These are phyloP conservation scores for Apostasia shenzhenica DNA, from an alignment of 106 monocot species.

Conservation along the genomic window DNA sequence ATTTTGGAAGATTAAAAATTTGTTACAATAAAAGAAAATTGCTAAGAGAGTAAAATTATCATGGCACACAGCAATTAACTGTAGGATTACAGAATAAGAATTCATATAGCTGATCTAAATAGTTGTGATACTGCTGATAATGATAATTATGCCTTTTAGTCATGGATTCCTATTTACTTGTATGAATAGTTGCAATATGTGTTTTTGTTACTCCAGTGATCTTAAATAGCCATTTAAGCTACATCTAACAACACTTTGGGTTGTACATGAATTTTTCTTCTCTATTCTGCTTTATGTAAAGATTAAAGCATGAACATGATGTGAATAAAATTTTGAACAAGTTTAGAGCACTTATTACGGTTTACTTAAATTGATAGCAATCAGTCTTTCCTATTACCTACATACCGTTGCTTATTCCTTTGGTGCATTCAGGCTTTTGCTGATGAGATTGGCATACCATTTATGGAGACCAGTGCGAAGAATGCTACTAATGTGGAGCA, in stretches of 20 bases:
- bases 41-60: too few relatives aligned
- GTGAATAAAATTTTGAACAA: not conserved
- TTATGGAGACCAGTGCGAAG: conserved; percentile 42
- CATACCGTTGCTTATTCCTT: not conserved
- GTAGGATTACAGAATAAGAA: too few relatives aligned
- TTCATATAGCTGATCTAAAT: too few relatives aligned
- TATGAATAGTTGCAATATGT: too few relatives aligned
- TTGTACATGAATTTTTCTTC: not conserved
- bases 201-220: too few relatives aligned
- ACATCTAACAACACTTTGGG: not conserved
- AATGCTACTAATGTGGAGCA: conserved; percentile 36
- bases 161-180: too few relatives aligned
- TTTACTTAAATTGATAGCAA: not conserved
- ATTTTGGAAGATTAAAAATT: too few relatives aligned
- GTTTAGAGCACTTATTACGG: not conserved
- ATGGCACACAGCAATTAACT: too few relatives aligned
- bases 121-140: too few relatives aligned
- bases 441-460: conserved; percentile 40
- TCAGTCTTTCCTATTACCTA: not conserved
- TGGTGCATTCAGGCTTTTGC: conserved; percentile 22
- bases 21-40: too few relatives aligned
- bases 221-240: too few relatives aligned
- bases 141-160: too few relatives aligned
- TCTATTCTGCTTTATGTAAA: not conserved
- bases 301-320: not conserved